phyloP scores from a whole-genome alignment of 257 asterid species.

The Knoxia roxburghii region DNA sequence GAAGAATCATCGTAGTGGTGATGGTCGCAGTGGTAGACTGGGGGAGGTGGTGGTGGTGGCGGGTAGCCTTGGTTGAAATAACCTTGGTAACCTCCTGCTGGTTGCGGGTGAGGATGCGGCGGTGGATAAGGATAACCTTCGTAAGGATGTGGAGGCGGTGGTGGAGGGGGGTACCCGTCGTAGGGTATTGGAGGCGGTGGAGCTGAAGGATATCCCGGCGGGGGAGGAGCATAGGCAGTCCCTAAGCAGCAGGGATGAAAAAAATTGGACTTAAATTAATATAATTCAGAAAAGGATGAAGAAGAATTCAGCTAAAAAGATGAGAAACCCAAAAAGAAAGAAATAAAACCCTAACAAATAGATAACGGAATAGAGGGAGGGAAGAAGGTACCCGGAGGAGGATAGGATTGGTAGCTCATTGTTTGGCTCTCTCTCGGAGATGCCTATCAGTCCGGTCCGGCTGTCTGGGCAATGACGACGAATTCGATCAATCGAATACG shows the following conservation, averaged over 20 bases:
- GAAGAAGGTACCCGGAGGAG: slow-evolving; percentile 1
- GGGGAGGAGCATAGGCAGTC: slow-evolving; percentile 48
- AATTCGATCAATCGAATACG: too few species aligned
- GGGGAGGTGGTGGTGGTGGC: slow-evolving; percentile 37
- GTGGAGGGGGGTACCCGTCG: slow-evolving; percentile 45
- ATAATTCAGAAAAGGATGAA: too few species aligned
- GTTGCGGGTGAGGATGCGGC: slow-evolving; percentile 24
- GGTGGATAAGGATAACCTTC: slow-evolving; percentile 53
- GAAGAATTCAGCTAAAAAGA: background rate
- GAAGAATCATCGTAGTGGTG: slow-evolving; percentile 35
- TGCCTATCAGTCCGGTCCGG: background rate
- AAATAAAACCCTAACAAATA: background rate
- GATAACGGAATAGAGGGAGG: background rate
- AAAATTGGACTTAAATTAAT: too few species aligned
- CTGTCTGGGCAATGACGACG: too few species aligned
- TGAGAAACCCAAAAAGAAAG: background rate
- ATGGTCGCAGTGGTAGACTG: slow-evolving; percentile 46
- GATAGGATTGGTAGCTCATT: slow-evolving; percentile 5
- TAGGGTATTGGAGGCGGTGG: slow-evolving; percentile 44
- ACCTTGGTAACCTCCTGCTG: slow-evolving; percentile 56
- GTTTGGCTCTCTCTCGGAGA: background rate
- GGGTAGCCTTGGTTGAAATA: slow-evolving; percentile 42
- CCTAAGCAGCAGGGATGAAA: slow-evolving; percentile 20
- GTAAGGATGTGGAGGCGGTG: slow-evolving; percentile 39
- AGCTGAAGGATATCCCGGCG: slow-evolving; percentile 38